Conservation (phyloP, 2,329 filamentous ascomycete genomes). For the Basipetospora sp. region DNA sequence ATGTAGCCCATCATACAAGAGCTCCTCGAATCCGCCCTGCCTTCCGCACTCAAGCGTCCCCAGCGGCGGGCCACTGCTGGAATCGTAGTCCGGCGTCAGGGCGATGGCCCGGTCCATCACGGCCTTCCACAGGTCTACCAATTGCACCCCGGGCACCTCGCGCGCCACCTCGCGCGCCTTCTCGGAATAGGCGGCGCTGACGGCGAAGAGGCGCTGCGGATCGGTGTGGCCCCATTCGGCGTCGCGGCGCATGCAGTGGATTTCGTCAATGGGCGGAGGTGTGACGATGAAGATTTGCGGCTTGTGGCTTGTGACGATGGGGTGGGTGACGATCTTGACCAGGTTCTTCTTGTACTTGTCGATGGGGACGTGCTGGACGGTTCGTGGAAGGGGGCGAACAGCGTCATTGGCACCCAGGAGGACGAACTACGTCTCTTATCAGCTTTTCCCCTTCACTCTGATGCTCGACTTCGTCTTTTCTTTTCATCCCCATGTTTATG, state of each 20-base stretch:
- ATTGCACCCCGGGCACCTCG: conserved; percentile 44
- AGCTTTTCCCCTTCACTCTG: too few relatives aligned
- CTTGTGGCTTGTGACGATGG: conserved; percentile 51
- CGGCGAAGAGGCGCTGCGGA: conserved; percentile 29
- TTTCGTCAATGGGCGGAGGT: conserved; percentile 71
- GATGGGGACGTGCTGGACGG: conserved; percentile 64
- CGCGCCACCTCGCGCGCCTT: conserved; percentile 52
- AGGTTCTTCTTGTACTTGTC: conserved; percentile 56
- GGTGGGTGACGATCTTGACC: conserved; percentile 55
- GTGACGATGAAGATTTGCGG: conserved; percentile 65
- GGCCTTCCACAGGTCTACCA: conserved; percentile 67
- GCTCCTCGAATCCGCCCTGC: conserved; percentile 33
- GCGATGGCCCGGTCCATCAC: conserved; percentile 57
- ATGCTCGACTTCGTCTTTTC: too few relatives aligned
- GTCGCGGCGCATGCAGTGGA: conserved; percentile 40
- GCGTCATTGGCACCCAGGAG: conserved; percentile 89
- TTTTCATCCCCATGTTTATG: too few relatives aligned
- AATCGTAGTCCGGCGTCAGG: conserved; percentile 42
- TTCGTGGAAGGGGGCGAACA: conserved; percentile 45
- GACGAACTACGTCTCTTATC: too few relatives aligned
- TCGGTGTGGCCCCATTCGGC: conserved; percentile 28
- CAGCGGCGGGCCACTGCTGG: conserved; percentile 31
- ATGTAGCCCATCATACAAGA: conserved; percentile 45
- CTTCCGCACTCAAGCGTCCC: conserved; percentile 35
- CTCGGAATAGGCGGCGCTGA: conserved; percentile 42